A percentile compares a stretch with the other conserved stretches of the same genome.
phyloP scores from a whole-genome alignment of 202 grass and related monocot species.

The Panicum virgatum region DNA sequence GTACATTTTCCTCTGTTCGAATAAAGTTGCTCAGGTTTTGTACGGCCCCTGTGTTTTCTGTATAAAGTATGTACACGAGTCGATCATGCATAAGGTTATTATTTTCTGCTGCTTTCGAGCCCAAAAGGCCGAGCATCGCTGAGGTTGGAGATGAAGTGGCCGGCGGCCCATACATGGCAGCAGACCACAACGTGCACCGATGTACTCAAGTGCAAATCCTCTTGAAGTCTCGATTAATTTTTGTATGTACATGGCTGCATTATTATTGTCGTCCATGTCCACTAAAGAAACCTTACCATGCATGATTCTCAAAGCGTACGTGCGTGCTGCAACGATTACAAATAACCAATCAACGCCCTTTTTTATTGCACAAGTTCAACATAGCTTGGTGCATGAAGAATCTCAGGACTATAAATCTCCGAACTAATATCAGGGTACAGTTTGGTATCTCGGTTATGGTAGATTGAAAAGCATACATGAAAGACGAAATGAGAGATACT shows the following conservation, averaged over 20 bases:
- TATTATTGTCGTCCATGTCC: no score
- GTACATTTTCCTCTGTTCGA: background rate
- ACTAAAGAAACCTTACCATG: no score
- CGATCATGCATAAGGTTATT: background rate
- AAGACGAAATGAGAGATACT: background rate
- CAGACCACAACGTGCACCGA: background rate
- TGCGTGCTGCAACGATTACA: constrained; percentile 23
- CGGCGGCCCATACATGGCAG: background rate
- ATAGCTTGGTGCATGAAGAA: constrained; percentile 1
- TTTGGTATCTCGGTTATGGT: background rate
- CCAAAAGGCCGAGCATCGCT: background rate
- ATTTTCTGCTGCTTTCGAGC: background rate
- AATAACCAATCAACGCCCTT: background rate
- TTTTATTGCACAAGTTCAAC: background rate
- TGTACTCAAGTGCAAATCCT: background rate
- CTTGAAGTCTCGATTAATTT: background rate
- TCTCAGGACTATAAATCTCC: background rate
- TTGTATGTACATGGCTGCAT: no score
- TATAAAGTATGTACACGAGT: background rate
- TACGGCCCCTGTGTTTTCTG: background rate
- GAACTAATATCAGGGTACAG: background rate
- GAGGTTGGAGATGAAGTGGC: background rate
- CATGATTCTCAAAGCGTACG: background rate
- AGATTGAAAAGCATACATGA: background rate
- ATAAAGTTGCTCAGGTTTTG: background rate